A percentile compares a stretch with the other conserved stretches of the same genome.
These are phyloP conservation scores for Hymenoscyphus linearis DNA, from an alignment of 2,329 filamentous ascomycete species.

Conservation along the genomic window DNA sequence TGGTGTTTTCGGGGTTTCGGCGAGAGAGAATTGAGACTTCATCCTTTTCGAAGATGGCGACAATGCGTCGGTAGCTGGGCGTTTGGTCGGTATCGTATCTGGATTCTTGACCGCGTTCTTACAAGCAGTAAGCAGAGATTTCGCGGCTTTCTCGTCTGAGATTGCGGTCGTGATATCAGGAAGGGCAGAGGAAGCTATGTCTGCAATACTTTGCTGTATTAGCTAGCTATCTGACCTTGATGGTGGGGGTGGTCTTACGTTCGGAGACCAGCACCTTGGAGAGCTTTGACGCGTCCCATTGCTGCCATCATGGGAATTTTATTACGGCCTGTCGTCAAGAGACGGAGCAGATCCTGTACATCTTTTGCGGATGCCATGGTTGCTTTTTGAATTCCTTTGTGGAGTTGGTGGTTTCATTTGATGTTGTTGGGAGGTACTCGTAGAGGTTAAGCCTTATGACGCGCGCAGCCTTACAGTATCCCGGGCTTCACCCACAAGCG, in stretches of 20 bases:
- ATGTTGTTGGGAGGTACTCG: background rate
- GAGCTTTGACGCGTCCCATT: slow-evolving; percentile 51
- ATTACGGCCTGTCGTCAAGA: slow-evolving; percentile 47
- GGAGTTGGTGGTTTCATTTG: background rate
- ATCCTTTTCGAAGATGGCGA: slow-evolving; percentile 23
- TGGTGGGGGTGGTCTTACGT: slow-evolving; percentile 39
- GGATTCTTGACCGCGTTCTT: slow-evolving; percentile 24
- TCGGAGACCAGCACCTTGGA: slow-evolving; percentile 49
- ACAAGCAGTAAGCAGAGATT: slow-evolving; percentile 28
- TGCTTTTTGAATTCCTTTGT: background rate
- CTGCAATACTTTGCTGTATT: slow-evolving; percentile 24
- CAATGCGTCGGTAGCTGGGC: slow-evolving; percentile 14
- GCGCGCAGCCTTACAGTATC: background rate
- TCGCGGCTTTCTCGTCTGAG: slow-evolving; percentile 29
- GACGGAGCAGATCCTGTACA: slow-evolving; percentile 54
- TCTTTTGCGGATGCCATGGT: slow-evolving; percentile 52
- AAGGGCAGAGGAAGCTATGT: slow-evolving; percentile 25
- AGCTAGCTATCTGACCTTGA: slow-evolving; percentile 7
- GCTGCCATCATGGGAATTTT: slow-evolving; percentile 55
- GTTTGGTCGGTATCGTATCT: slow-evolving; percentile 20
- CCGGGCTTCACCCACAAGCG: background rate
- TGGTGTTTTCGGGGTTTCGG: slow-evolving; percentile 34
- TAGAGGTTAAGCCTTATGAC: background rate
- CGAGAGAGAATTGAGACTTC: slow-evolving; percentile 28
- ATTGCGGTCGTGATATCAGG: slow-evolving; percentile 21